These are phyloP conservation scores for Rhizopogon vulgaris DNA, from an alignment of 768 basidiomycete genomes.

Conservation along the genomic window DNA sequence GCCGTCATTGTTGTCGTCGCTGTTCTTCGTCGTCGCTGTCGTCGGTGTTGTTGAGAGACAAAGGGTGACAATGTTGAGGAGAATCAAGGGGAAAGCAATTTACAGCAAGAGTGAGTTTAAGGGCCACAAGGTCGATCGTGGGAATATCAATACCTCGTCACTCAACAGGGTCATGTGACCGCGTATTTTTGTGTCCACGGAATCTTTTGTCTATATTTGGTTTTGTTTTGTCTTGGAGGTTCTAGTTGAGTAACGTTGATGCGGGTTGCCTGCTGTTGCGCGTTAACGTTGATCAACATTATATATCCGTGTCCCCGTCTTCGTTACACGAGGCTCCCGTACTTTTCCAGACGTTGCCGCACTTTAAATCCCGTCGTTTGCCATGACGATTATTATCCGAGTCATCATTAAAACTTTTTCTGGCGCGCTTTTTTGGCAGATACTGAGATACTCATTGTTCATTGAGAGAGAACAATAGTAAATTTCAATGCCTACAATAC, in stretches of 20 bases:
- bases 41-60: slow-evolving; percentile 13
- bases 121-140: slow-evolving; percentile 20
- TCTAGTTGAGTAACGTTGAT: not conserved
- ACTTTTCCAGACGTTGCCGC: not conserved
- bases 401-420: not conserved
- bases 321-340: slow-evolving; percentile 28
- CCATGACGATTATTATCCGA: not conserved
- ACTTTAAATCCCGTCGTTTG: not conserved
- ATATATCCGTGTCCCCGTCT: slow-evolving; percentile 12
- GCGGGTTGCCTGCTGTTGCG: too few relatives aligned
- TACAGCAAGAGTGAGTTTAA: slow-evolving; percentile 22
- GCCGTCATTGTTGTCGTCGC: slow-evolving; percentile 19
- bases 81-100: slow-evolving; percentile 3
- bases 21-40: slow-evolving; percentile 15
- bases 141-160: slow-evolving; percentile 9
- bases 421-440: not conserved
- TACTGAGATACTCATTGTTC: not conserved
- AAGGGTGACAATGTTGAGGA: slow-evolving; percentile 7
- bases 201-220: slow-evolving; percentile 6
- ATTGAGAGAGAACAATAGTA: not conserved
- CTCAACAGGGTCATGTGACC: slow-evolving; percentile 32
- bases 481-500: not conserved
- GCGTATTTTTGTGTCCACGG: slow-evolving; percentile 16
- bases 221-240: not conserved
- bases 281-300: not conserved